A percentile compares a stretch with the other conserved stretches of the same genome.
Conservation (phyloP, 208 protist genomes). For the Crithidia expoeki region DNA sequence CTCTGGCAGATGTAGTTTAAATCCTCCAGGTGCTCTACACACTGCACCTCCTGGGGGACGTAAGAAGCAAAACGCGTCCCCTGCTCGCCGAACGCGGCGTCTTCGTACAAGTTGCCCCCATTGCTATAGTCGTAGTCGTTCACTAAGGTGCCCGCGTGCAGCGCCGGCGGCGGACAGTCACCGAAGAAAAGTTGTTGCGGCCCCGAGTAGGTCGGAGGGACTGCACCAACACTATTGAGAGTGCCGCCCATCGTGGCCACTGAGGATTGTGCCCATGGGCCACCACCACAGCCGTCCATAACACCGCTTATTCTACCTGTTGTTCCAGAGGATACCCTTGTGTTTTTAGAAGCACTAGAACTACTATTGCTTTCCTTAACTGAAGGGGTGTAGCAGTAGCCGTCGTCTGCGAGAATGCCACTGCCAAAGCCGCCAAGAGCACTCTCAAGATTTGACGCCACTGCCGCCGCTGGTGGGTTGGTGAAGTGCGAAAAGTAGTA, state of each 20-base stretch:
- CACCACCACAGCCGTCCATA: not conserved
- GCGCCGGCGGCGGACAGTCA: not conserved
- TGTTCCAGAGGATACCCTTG: not conserved
- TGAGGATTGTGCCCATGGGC: not conserved
- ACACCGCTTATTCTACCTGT: no score
- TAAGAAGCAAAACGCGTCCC: constrained; percentile 4
- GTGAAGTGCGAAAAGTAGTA: constrained; percentile 16
- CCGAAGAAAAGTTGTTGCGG: not conserved
- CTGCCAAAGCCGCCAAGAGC: not conserved
- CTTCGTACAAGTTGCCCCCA: not conserved
- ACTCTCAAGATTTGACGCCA: not conserved
- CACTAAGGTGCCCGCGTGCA: not conserved
- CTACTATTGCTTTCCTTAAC: not conserved
- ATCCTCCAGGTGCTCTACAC: constrained; percentile 21
- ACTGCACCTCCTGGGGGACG: constrained; percentile 22
- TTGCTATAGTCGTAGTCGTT: constrained; percentile 21
- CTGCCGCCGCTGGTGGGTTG: not conserved
- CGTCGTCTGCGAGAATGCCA: not conserved
- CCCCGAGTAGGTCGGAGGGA: constrained; percentile 2
- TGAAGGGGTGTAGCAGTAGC: not conserved
- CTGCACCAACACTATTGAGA: not conserved
- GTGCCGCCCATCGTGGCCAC: no score
- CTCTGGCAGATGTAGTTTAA: constrained; percentile 21
- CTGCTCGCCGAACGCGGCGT: not conserved
- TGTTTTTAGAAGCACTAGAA: not conserved